Base-by-base conservation (phyloP, 176 grass and related monocot species). In the Aegilops sharonensis region DNA sequence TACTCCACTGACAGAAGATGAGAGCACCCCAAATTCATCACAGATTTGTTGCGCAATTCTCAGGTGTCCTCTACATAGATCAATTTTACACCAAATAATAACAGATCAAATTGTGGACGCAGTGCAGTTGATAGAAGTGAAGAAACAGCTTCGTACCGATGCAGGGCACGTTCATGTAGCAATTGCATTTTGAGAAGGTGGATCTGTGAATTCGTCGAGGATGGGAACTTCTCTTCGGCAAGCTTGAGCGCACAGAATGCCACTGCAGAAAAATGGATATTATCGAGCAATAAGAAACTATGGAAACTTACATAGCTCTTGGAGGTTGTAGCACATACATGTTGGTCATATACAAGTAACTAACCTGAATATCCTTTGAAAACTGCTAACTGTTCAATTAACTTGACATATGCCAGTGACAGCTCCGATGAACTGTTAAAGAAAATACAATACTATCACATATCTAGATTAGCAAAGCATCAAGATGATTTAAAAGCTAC, bases 291-390 rank as follows among this genome's bases (percentile, higher is more conserved):
- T 21, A 80, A 61, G 68, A 72, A 31, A 87, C 32, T 31, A 57
- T 24, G 10, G 31, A 34, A 34, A 73, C 39, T 63, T 75, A 24
- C 39, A 75, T 17, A 27, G 3, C 25, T 24, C 65, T 75, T 86
- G 48, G 40, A 86, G 48, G 56, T 36, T n/a, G 80, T 42, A 63
- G 5, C 31, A 62, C 40, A 37, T 70, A 52, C 15, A 48, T 64
- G 15, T 67, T 42, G 43, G 30, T 85, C 64, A 42, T 11, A 80
- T 65, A 80, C 54, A 21, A 3, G 30, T 64, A 68, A 90, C 81
- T 80, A 83, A 94, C 94, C 94, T 69, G 90, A 86, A 91, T 98
- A 95, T 74, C 94, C 97, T 86, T 94, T 92, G 85, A 94, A 94
- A 18, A 94, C 72, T 15, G 87, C 90, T 82, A 95, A 74, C 60